Evolutionary conservation across 768 basidiomycete genomes (phyloP).

Genomic region (Hemileccinum rubropunctum): DNA sequence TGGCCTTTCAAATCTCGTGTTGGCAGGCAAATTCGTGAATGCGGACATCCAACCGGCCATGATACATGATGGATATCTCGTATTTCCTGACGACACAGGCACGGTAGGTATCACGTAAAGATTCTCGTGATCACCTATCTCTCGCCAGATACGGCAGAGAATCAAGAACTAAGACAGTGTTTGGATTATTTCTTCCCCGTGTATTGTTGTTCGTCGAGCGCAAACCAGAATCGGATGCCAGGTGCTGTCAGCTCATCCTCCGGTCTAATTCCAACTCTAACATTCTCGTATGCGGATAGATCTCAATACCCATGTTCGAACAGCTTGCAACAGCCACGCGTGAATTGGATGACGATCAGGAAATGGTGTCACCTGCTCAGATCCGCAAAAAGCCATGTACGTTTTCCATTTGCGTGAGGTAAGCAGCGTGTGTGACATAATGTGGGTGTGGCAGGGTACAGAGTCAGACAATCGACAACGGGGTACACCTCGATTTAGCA

Average conservation of each 20-base stretch:
- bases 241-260: conserved; percentile 17
- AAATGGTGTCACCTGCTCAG: conserved; percentile 61
- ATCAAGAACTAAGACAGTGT: conserved; percentile 83
- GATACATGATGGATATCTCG: not conserved
- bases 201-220: conserved; percentile 76
- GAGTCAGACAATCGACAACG: conserved; percentile 37
- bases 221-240: conserved; percentile 70
- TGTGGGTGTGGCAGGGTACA: conserved; percentile 37
- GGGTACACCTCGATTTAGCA: conserved; percentile 56
- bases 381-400: no score
- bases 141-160: conserved; percentile 75
- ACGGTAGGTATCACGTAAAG: conserved; percentile 44
- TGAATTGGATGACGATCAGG: conserved; percentile 67
- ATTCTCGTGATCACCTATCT: conserved; percentile 62
- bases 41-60: conserved; percentile 45
- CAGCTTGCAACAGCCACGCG: conserved; percentile 54
- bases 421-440: no score
- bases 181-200: conserved; percentile 83
- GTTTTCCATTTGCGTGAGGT: no score
- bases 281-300: conserved; percentile 37
- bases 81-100: not conserved
- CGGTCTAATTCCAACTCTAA: not conserved
- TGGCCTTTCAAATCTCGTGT: conserved; percentile 83
- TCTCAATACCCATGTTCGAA: conserved; percentile 68
- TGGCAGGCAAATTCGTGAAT: conserved; percentile 64